phyloP scores from a whole-genome alignment of 345 rosid genomes.

The Hibiscus trionum region DNA sequence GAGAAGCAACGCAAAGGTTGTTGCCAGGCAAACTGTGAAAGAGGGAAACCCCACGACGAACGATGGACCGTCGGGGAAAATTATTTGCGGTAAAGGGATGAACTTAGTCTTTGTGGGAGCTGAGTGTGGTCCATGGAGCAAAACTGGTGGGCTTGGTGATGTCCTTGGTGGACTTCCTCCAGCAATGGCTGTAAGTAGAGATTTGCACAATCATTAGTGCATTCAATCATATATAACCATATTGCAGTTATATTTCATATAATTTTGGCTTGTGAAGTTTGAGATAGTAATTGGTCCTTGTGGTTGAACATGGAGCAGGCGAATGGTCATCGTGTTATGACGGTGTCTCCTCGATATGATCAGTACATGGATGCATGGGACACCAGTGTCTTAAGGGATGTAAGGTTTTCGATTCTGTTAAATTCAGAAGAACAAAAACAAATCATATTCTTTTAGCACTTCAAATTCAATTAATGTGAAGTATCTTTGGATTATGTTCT shows the following conservation, averaged over 20 bases:
- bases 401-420: slow-evolving; percentile 12
- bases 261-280: too few species aligned
- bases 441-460: too few species aligned
- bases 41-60: background rate
- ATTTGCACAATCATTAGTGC: background rate
- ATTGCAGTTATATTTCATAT: too few species aligned
- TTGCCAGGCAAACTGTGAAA: slow-evolving; percentile 25
- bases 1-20: slow-evolving; percentile 21
- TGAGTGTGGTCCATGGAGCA: slow-evolving; percentile 86
- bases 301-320: slow-evolving; percentile 37
- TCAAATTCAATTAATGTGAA: background rate
- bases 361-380: slow-evolving; percentile 94
- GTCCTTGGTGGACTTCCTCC: slow-evolving; percentile 88
- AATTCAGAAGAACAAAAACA: too few species aligned
- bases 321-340: slow-evolving; percentile 85
- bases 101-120: slow-evolving; percentile 47
- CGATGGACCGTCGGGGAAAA: slow-evolving; percentile 19
- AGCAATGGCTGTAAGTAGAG: slow-evolving; percentile 55
- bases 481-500: slow-evolving; percentile 1
- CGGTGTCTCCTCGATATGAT: slow-evolving; percentile 68
- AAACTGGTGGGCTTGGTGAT: slow-evolving; percentile 93
- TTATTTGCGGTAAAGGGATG: slow-evolving; percentile 48
- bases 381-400: slow-evolving; percentile 47
- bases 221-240: background rate
- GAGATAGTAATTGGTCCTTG: background rate